Conservation (phyloP, 139 green algal genomes). For the Chlorella sorokiniana region DNA sequence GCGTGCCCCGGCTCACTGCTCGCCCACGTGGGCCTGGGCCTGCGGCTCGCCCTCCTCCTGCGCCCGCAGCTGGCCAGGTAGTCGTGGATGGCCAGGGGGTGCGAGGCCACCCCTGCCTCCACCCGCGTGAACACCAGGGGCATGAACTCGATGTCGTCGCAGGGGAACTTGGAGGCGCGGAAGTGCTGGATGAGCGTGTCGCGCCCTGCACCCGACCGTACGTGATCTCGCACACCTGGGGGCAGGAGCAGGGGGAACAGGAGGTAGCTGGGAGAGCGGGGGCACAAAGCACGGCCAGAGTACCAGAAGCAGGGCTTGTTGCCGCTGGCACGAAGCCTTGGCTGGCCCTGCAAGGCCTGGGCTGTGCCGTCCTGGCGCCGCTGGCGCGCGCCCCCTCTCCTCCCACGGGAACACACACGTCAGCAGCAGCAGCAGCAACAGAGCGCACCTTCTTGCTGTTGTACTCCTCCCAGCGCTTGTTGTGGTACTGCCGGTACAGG, state of each 20-base stretch:
- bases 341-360: too few species aligned
- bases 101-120: background rate
- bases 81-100: conserved; percentile 34
- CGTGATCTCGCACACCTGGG: conserved; percentile 55
- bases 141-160: conserved; percentile 47
- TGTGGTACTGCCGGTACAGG: conserved; percentile 24
- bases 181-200: conserved; percentile 53
- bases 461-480: conserved; percentile 74
- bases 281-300: background rate
- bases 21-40: background rate
- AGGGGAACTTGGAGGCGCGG: conserved; percentile 54
- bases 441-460: conserved; percentile 66
- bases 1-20: background rate
- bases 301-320: background rate
- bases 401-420: too few species aligned
- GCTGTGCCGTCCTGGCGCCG: too few species aligned
- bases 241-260: background rate
- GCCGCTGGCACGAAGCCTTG: background rate
- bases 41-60: background rate
- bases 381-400: too few species aligned
- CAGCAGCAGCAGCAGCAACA: too few species aligned
- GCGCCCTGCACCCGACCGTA: conserved; percentile 54
- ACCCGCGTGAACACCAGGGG: conserved; percentile 44
- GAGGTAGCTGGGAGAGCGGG: background rate
- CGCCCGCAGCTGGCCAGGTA: conserved; percentile 3